These are phyloP conservation scores for Xylariaceae sp. DNA, from an alignment of 2,329 filamentous ascomycete genomes.

Conservation along the genomic window DNA sequence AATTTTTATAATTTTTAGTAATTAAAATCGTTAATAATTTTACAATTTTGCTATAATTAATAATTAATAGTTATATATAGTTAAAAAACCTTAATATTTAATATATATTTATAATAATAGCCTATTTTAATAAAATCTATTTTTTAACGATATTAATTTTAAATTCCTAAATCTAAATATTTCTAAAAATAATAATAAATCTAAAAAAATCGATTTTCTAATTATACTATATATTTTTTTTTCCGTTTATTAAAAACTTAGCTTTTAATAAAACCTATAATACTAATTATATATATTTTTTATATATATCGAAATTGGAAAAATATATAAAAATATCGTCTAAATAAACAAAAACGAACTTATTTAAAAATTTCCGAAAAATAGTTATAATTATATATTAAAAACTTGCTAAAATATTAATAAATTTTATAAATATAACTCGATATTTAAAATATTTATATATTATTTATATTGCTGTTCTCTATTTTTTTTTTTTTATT, in stretches of 20 bases:
- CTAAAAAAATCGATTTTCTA: constrained; percentile 3
- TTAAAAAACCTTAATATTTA: neutral
- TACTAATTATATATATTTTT: constrained; percentile 1
- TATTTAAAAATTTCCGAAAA: neutral
- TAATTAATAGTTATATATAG: constrained; percentile 1
- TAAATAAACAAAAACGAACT: neutral
- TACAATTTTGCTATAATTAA: neutral
- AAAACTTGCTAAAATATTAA: neutral
- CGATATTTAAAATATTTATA: neutral
- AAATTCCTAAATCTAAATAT: constrained; percentile 4
- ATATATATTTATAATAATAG: constrained; percentile 2
- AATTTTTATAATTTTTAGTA: constrained; percentile 1
- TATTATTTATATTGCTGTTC: constrained; percentile 1
- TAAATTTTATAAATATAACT: too few species aligned
- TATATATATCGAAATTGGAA: neutral
- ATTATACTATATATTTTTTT: neutral
- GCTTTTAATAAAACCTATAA: neutral
- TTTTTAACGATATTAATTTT: constrained; percentile 2
- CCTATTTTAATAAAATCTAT: neutral
- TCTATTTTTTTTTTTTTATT: constrained; percentile 2
- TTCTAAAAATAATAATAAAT: constrained; percentile 1
- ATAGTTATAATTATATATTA: neutral
- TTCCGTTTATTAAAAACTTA: neutral
- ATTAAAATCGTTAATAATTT: neutral
- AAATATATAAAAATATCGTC: constrained; percentile 5